These are phyloP conservation scores for Diaporthe sp. DNA, from an alignment of 2,329 filamentous ascomycete genomes.

Conservation along the genomic window DNA sequence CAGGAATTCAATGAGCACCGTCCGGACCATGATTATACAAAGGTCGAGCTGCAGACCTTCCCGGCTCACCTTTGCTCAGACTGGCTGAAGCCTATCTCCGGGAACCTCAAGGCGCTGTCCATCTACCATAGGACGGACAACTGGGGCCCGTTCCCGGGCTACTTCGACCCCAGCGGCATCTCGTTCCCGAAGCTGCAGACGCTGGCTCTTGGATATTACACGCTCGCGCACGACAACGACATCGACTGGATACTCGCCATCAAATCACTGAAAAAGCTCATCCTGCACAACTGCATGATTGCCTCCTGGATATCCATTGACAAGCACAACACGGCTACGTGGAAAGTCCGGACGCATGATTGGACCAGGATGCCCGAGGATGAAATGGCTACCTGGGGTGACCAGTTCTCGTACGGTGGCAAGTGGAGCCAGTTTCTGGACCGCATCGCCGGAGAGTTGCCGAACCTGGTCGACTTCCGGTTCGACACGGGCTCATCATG, in stretches of 20 bases:
- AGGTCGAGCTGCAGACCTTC: constrained; percentile 26
- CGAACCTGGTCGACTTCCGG: constrained; percentile 25
- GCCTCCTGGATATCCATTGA: background rate
- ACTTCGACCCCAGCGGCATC: constrained; percentile 21
- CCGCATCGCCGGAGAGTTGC: constrained; percentile 12
- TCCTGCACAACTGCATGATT: constrained; percentile 25
- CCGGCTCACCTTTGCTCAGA: constrained; percentile 13
- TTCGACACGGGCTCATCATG: background rate
- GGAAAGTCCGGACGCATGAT: constrained; percentile 11
- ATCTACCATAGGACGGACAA: constrained; percentile 9
- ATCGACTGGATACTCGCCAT: constrained; percentile 27
- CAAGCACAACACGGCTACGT: background rate
- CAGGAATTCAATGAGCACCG: background rate
- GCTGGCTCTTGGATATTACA: background rate
- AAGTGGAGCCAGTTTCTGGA: constrained; percentile 27
- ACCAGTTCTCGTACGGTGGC: constrained; percentile 13
- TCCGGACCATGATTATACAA: constrained; percentile 12
- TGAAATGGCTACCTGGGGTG: background rate
- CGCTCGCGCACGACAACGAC: constrained; percentile 21
- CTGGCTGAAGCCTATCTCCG: constrained; percentile 26
- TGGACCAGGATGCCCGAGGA: background rate
- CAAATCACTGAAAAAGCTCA: constrained; percentile 12
- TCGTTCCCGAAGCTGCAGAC: constrained; percentile 26
- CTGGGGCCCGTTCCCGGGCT: constrained; percentile 27
- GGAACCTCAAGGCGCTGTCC: constrained; percentile 24